Evolutionary conservation across 306 rosid genomes (phyloP).

Genomic region (Astragalus membranaceus): DNA sequence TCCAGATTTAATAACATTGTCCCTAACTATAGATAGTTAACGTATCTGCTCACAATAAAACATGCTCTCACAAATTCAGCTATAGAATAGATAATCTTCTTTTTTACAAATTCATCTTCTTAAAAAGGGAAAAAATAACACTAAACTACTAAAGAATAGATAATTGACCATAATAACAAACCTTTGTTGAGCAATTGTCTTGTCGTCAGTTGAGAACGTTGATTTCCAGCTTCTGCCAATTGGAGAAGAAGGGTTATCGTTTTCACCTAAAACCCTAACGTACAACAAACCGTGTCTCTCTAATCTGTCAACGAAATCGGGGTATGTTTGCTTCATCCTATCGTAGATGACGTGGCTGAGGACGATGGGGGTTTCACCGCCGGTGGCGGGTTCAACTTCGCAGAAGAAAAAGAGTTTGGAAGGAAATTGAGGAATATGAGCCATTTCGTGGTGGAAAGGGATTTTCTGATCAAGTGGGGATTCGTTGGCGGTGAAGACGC

Average conservation of each 20-base stretch:
- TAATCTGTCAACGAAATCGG: constrained; percentile 59
- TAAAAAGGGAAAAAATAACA: no score
- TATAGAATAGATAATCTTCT: no score
- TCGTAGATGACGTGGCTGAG: constrained; percentile 72
- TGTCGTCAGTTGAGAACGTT: constrained; percentile 73
- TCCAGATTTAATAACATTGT: no score
- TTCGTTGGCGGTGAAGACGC: constrained; percentile 86
- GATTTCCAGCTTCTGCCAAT: constrained; percentile 97
- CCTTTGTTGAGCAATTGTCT: constrained; percentile 73
- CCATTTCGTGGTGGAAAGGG: constrained; percentile 87
- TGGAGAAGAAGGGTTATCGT: constrained; percentile 67
- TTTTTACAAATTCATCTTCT: no score
- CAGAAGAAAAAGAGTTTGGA: constrained; percentile 78
- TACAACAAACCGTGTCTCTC: constrained; percentile 70
- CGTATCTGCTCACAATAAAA: no score
- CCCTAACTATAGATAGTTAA: no score
- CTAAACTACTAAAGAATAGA: no score
- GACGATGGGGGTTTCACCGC: constrained; percentile 90
- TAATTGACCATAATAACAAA: no score
- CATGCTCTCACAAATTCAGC: no score
- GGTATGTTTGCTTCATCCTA: constrained; percentile 57
- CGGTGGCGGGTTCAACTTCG: constrained; percentile 64
- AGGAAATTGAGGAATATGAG: constrained; percentile 85
- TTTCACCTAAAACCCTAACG: constrained; percentile 65
- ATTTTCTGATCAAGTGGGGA: constrained; percentile 88